Percentiles rank a stretch among this genome's conserved stretches.
These are phyloP conservation scores for Yamadazyma endophytica DNA, from an alignment of 805 yeast genomes.

Conservation along the genomic window DNA sequence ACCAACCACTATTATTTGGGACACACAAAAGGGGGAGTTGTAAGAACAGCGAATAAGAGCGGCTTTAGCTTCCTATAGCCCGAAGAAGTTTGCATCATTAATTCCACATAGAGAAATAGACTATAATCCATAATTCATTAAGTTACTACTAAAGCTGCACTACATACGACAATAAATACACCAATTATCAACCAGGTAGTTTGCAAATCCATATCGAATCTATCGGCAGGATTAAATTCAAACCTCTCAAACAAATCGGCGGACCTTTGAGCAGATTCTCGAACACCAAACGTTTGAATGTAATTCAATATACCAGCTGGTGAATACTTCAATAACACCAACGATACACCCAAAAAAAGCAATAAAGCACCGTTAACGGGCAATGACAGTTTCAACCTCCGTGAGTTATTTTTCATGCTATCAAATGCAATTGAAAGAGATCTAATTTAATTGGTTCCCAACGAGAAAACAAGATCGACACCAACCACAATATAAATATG, in stretches of 20 bases:
- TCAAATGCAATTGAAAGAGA: background rate
- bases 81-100: no score
- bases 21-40: conserved; percentile 66
- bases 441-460: conserved; percentile 6
- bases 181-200: conserved; percentile 15
- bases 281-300: background rate
- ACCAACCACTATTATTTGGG: conserved; percentile 84
- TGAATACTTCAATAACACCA: conserved; percentile 4
- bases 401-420: background rate
- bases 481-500: conserved; percentile 5
- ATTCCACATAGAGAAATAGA: no score
- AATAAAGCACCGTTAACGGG: no score
- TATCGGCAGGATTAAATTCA: conserved; percentile 22
- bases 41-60: no score
- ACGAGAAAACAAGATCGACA: conserved; percentile 3
- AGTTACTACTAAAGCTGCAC: no score
- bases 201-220: conserved; percentile 23
- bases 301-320: conserved; percentile 1
- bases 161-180: conserved; percentile 4
- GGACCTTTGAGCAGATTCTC: background rate
- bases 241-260: conserved; percentile 16
- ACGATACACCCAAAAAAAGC: no score
- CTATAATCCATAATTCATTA: no score
- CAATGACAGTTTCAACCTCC: no score
- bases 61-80: no score